phyloP scores from a whole-genome alignment of 2,329 filamentous ascomycete species.

The Parascedosporium putredinis region DNA sequence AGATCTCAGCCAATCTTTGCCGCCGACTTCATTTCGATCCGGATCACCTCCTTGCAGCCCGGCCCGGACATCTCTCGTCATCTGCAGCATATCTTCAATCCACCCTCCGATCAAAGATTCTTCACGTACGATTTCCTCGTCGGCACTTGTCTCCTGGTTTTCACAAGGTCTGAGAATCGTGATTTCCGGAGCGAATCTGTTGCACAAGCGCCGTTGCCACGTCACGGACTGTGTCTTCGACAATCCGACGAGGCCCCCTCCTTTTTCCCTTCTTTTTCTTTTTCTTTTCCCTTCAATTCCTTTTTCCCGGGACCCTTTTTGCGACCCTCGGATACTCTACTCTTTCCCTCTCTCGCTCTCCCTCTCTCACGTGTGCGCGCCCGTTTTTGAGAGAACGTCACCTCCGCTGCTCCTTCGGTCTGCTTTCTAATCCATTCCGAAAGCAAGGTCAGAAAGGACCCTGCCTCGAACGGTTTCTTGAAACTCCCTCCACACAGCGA shows the following conservation, averaged over 20 bases:
- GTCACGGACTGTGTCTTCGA: background rate
- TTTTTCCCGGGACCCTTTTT: too few relatives aligned
- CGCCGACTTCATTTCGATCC: background rate
- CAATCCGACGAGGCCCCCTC: background rate
- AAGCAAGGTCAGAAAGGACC: too few relatives aligned
- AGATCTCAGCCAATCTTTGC: background rate
- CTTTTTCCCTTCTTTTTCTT: conserved; percentile 2
- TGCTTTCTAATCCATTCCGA: too few relatives aligned
- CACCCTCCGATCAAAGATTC: background rate
- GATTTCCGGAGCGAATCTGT: conserved; percentile 2
- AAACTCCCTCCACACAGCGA: background rate
- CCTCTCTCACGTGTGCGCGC: too few relatives aligned
- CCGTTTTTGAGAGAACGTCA: too few relatives aligned
- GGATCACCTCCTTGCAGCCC: background rate
- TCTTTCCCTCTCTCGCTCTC: background rate
- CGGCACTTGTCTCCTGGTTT: background rate
- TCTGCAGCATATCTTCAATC: conserved; percentile 1
- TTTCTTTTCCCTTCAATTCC: too few relatives aligned
- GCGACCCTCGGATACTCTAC: too few relatives aligned
- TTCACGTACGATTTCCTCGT: background rate
- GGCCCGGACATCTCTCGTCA: background rate
- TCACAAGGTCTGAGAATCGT: conserved; percentile 7
- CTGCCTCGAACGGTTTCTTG: too few relatives aligned
- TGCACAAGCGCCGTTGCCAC: background rate
- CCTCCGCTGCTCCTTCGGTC: too few relatives aligned